Percentiles rank a stretch among this genome's conserved stretches.
Evolutionary conservation across 2,329 filamentous ascomycete species (phyloP).

Genomic region (Venturia asperata): DNA sequence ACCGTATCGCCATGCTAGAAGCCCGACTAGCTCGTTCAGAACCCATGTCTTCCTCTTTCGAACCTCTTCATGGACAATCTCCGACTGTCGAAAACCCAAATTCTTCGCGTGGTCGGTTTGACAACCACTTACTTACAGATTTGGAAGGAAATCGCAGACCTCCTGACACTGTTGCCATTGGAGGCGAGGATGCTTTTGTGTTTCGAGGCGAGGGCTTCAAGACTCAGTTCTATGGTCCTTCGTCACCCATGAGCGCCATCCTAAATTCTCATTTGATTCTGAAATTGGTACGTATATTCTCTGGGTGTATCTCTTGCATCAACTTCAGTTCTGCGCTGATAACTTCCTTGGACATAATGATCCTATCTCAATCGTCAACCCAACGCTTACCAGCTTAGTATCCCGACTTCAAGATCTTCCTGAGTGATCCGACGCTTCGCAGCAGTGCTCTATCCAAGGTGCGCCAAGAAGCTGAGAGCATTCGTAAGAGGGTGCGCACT

Average conservation of each 20-base stretch:
- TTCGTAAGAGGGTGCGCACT: conserved; percentile 2
- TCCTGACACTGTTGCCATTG: conserved; percentile 3
- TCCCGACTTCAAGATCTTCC: conserved; percentile 15
- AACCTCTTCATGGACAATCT: background rate
- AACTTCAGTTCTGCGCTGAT: no score
- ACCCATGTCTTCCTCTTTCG: background rate
- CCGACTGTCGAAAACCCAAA: background rate
- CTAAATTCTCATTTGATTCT: conserved; percentile 10
- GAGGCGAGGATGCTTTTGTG: background rate
- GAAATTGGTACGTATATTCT: conserved; percentile 13
- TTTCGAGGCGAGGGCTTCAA: conserved; percentile 15
- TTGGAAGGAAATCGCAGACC: background rate
- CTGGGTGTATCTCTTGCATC: background rate
- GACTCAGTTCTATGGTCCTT: conserved; percentile 17
- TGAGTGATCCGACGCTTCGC: conserved; percentile 7
- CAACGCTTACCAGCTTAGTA: conserved; percentile 9
- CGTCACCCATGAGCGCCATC: background rate
- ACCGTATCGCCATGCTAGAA: conserved; percentile 3
- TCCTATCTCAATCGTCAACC: background rate
- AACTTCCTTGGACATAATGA: no score
- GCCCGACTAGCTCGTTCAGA: background rate
- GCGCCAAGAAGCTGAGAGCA: background rate
- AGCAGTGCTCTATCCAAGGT: conserved; percentile 6
- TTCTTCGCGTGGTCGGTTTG: background rate
- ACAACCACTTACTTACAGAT: background rate